These are phyloP conservation scores for Crinitomyces ghanaensis DNA, from an alignment of 805 yeast species.

Conservation along the genomic window DNA sequence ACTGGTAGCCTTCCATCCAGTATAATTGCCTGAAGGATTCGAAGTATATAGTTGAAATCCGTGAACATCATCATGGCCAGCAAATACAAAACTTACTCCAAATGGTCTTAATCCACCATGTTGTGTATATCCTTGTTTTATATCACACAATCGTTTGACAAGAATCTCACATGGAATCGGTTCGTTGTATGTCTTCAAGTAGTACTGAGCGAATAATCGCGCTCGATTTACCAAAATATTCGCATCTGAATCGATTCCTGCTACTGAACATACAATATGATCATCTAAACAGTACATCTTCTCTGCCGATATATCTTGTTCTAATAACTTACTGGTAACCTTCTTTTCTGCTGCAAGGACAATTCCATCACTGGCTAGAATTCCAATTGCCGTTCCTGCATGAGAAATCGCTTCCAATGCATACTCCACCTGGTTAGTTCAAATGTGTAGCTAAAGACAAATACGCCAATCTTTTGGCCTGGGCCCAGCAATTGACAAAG, in stretches of 20 bases:
- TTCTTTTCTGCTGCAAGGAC: conserved; percentile 95
- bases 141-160: conserved; percentile 80
- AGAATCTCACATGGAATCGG: conserved; percentile 88
- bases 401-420: conserved; percentile 84
- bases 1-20: conserved; percentile 97
- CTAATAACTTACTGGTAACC: conserved; percentile 83
- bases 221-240: conserved; percentile 79
- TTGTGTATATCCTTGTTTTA: conserved; percentile 96
- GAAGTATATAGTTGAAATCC: conserved; percentile 90
- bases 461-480: background rate
- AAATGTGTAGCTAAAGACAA: conserved; percentile 2
- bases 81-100: conserved; percentile 93
- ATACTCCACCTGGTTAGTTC: conserved; percentile 58
- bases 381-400: conserved; percentile 76
- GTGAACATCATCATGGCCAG: conserved; percentile 85
- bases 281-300: conserved; percentile 81
- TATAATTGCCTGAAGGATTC: conserved; percentile 94
- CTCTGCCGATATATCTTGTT: conserved; percentile 89
- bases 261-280: conserved; percentile 83
- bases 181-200: conserved; percentile 78
- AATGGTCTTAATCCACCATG: conserved; percentile 98
- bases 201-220: conserved; percentile 73
- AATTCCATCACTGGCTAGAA: conserved; percentile 72
- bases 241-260: conserved; percentile 97
- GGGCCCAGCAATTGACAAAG: background rate